Evolutionary conservation across 805 yeast genomes (phyloP).

Genomic region (Brettanomyces custersianus): DNA sequence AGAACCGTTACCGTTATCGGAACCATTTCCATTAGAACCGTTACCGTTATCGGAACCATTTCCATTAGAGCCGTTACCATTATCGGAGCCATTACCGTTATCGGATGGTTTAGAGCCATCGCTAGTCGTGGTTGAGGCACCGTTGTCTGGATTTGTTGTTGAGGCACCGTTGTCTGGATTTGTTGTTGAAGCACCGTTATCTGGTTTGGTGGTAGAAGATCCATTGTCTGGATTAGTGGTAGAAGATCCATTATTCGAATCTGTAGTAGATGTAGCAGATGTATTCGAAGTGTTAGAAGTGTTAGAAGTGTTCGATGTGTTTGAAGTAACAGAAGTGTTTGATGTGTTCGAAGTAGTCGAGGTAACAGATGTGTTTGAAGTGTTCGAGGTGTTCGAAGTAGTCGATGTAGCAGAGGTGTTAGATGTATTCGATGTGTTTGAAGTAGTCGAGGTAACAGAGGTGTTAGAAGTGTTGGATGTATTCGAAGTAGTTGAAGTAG

Average conservation of each 20-base stretch:
- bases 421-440: background rate
- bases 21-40: no score
- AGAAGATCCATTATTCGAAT: no score
- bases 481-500: background rate
- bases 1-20: constrained; percentile 24
- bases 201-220: no score
- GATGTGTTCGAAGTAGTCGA: background rate
- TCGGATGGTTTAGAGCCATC: background rate
- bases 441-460: background rate
- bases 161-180: background rate
- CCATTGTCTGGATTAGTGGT: no score
- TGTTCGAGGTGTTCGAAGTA: background rate
- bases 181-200: background rate
- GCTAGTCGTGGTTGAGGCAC: background rate
- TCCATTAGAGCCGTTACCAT: background rate
- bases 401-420: background rate
- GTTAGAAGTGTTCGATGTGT: background rate
- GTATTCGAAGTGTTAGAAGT: background rate
- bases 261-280: no score
- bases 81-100: background rate
- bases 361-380: background rate
- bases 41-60: background rate
- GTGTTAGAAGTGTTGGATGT: background rate
- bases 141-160: background rate
- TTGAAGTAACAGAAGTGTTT: background rate